A percentile compares a stretch with the other conserved stretches of the same genome.
Evolutionary conservation across 768 basidiomycete species (phyloP).

Genomic region (Phylloporus rhodoxanthus): DNA sequence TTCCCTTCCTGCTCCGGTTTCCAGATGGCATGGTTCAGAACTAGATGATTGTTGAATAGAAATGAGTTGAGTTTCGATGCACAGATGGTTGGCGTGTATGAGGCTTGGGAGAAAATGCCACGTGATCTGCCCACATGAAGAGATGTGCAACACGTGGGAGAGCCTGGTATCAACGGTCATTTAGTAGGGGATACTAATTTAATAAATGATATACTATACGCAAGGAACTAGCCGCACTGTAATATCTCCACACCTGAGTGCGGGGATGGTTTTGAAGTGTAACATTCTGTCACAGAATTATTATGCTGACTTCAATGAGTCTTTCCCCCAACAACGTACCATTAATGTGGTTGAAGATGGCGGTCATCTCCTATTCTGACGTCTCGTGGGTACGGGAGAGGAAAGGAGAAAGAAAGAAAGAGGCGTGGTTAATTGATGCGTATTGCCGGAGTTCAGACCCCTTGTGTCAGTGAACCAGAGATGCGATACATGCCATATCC

Average conservation of each 20-base stretch:
- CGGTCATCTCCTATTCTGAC: too few species aligned
- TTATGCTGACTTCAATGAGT: neutral
- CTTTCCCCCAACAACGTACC: neutral
- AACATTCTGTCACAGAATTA: neutral
- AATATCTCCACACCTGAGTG: neutral
- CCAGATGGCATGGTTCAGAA: neutral
- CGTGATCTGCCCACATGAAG: neutral
- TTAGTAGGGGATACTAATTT: neutral
- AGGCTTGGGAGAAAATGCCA: neutral
- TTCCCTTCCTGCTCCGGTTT: slow-evolving; percentile 11
- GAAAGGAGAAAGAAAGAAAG: neutral
- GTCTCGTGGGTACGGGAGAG: too few species aligned
- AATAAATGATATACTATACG: neutral
- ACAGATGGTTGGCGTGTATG: neutral
- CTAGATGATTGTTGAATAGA: neutral
- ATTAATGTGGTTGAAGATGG: too few species aligned
- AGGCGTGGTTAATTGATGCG: neutral
- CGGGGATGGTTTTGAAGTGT: neutral
- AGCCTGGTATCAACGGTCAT: neutral
- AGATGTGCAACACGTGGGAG: neutral
- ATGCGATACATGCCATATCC: neutral
- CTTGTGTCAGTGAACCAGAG: neutral
- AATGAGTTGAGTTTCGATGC: neutral
- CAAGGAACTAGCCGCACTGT: neutral
- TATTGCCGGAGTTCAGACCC: neutral